Conservation (phyloP, 495 filamentous ascomycete genomes). For the Letharia columbiana region DNA sequence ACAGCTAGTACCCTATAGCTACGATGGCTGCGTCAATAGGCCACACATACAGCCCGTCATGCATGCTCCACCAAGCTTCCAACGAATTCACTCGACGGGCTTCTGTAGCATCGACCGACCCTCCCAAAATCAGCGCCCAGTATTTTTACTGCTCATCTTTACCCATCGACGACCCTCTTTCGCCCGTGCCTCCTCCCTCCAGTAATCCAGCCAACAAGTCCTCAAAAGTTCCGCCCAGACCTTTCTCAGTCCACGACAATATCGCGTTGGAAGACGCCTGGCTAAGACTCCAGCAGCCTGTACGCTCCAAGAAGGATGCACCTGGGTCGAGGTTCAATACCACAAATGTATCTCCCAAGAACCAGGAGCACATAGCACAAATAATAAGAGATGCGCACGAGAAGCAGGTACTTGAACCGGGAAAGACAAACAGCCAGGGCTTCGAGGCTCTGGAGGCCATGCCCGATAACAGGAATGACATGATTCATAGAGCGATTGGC, state of each 20-base stretch:
- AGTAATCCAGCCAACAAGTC: slow-evolving; percentile 41
- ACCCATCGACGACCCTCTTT: slow-evolving; percentile 76
- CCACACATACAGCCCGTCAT: slow-evolving; percentile 49
- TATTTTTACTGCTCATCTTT: slow-evolving; percentile 75
- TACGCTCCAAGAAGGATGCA: background rate
- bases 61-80: slow-evolving; percentile 39
- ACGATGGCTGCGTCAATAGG: slow-evolving; percentile 21
- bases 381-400: slow-evolving; percentile 13
- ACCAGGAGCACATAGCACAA: slow-evolving; percentile 8
- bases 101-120: slow-evolving; percentile 29
- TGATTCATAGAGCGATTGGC: background rate
- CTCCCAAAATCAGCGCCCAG: slow-evolving; percentile 52
- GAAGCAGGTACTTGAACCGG: background rate
- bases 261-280: slow-evolving; percentile 65
- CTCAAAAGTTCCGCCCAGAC: slow-evolving; percentile 54
- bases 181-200: slow-evolving; percentile 50
- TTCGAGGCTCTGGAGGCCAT: background rate
- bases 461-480: background rate
- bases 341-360: slow-evolving; percentile 1
- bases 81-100: slow-evolving; percentile 28
- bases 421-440: slow-evolving; percentile 6
- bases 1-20: background rate
- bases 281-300: slow-evolving; percentile 42
- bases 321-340: background rate
- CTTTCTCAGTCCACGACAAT: slow-evolving; percentile 70